These are phyloP conservation scores for Alternaria viburni DNA, from an alignment of 2,329 filamentous ascomycete species.

Conservation along the genomic window DNA sequence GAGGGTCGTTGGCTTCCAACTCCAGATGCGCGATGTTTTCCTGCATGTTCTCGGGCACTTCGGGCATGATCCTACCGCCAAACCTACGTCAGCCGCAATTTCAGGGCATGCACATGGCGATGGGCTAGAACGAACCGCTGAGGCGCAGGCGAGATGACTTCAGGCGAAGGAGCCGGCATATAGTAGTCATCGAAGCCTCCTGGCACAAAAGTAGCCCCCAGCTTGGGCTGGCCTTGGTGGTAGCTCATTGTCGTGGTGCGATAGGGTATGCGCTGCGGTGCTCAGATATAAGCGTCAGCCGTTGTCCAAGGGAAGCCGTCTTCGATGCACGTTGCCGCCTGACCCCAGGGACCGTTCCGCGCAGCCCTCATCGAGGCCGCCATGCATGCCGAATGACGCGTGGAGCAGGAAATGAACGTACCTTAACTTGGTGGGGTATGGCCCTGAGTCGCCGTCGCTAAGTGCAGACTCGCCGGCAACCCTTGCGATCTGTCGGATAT, in stretches of 20 bases:
- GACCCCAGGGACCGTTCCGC: slow-evolving; percentile 16
- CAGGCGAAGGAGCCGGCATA: slow-evolving; percentile 62
- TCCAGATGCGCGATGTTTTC: slow-evolving; percentile 91
- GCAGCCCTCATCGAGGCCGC: slow-evolving; percentile 25
- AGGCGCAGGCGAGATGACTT: slow-evolving; percentile 72
- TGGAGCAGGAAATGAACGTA: slow-evolving; percentile 29
- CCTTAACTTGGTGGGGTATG: slow-evolving; percentile 36
- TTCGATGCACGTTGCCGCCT: slow-evolving; percentile 19
- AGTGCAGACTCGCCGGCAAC: slow-evolving; percentile 20
- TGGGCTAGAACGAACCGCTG: slow-evolving; percentile 63
- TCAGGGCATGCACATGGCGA: slow-evolving; percentile 19
- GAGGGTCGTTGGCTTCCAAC: slow-evolving; percentile 69
- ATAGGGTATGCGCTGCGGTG: slow-evolving; percentile 12
- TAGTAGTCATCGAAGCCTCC: slow-evolving; percentile 72
- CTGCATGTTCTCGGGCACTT: slow-evolving; percentile 96
- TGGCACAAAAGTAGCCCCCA: slow-evolving; percentile 69
- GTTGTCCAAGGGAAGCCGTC: slow-evolving; percentile 26
- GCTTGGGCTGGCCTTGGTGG: slow-evolving; percentile 43
- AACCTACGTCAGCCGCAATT: slow-evolving; percentile 42
- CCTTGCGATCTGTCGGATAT: slow-evolving; percentile 16
- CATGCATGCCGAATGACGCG: slow-evolving; percentile 30
- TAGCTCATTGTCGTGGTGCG: slow-evolving; percentile 43
- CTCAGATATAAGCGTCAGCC: slow-evolving; percentile 35
- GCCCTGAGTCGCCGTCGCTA: slow-evolving; percentile 25
- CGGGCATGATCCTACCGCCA: slow-evolving; percentile 79